phyloP scores from a whole-genome alignment of 495 filamentous ascomycete genomes.

The Chaetomium cochliodes region DNA sequence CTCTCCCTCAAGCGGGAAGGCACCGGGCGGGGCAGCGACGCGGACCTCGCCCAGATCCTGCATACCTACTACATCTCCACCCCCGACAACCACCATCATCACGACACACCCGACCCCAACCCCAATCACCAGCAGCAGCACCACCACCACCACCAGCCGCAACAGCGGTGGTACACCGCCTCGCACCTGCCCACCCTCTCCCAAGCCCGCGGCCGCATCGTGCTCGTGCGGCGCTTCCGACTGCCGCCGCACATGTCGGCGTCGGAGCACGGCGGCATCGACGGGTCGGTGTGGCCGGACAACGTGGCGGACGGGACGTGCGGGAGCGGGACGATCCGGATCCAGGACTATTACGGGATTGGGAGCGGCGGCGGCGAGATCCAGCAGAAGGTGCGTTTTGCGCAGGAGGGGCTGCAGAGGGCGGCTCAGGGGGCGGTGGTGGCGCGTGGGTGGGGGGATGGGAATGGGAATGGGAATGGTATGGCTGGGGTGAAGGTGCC shows the following conservation, averaged over 20 bases:
- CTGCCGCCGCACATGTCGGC: slow-evolving; percentile 32
- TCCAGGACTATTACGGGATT: slow-evolving; percentile 97
- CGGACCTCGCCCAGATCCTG: slow-evolving; percentile 70
- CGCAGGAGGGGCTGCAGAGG: slow-evolving; percentile 70
- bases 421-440: slow-evolving; percentile 51
- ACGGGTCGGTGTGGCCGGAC: slow-evolving; percentile 82
- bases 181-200: slow-evolving; percentile 79
- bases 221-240: slow-evolving; percentile 78
- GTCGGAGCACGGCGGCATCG: slow-evolving; percentile 57
- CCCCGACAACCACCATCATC: too few relatives aligned
- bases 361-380: slow-evolving; percentile 71
- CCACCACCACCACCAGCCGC: too few relatives aligned
- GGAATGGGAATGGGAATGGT: slow-evolving; percentile 16
- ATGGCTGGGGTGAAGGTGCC: not conserved
- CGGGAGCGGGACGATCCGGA: slow-evolving; percentile 68
- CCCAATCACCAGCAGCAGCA: too few relatives aligned
- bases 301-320: slow-evolving; percentile 77
- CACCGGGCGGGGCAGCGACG: slow-evolving; percentile 72
- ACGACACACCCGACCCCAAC: too few relatives aligned
- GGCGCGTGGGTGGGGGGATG: too few relatives aligned
- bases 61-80: slow-evolving; percentile 67
- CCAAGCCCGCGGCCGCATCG: slow-evolving; percentile 76
- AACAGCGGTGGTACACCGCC: slow-evolving; percentile 69
- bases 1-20: slow-evolving; percentile 92
- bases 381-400: slow-evolving; percentile 72